These are phyloP conservation scores for Podospora australis DNA, from an alignment of 495 filamentous ascomycete species.

Conservation along the genomic window DNA sequence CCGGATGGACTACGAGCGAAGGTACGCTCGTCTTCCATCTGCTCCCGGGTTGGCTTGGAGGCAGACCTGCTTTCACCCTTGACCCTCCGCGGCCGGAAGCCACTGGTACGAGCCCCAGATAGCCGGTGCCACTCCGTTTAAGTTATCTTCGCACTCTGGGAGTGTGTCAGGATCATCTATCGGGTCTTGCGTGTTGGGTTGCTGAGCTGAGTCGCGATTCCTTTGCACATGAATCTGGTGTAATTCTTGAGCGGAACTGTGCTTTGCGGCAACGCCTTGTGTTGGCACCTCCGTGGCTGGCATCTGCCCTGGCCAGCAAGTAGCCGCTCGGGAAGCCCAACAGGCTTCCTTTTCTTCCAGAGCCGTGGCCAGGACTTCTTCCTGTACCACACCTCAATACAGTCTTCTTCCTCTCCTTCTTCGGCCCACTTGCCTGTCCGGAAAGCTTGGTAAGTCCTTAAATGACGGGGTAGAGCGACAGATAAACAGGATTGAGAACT, in stretches of 20 bases:
- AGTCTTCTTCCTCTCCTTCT: no score
- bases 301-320: no score
- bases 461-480: conserved; percentile 53
- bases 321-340: no score
- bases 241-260: conserved; percentile 39
- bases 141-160: neutral
- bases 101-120: conserved; percentile 44
- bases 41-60: no score
- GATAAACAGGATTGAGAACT: conserved; percentile 57
- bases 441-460: conserved; percentile 48
- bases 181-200: conserved; percentile 10
- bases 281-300: neutral
- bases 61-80: no score
- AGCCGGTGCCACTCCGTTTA: conserved; percentile 7
- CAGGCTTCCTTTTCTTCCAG: no score
- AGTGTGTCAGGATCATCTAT: neutral
- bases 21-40: no score
- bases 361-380: no score
- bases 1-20: no score
- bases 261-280: conserved; percentile 30
- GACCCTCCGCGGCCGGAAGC: conserved; percentile 54
- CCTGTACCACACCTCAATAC: no score
- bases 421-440: no score
- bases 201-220: no score
- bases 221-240: conserved; percentile 33